Evolutionary conservation across 2,329 filamentous ascomycete genomes (phyloP).

Genomic region (Chalaropsis thielavioides): DNA sequence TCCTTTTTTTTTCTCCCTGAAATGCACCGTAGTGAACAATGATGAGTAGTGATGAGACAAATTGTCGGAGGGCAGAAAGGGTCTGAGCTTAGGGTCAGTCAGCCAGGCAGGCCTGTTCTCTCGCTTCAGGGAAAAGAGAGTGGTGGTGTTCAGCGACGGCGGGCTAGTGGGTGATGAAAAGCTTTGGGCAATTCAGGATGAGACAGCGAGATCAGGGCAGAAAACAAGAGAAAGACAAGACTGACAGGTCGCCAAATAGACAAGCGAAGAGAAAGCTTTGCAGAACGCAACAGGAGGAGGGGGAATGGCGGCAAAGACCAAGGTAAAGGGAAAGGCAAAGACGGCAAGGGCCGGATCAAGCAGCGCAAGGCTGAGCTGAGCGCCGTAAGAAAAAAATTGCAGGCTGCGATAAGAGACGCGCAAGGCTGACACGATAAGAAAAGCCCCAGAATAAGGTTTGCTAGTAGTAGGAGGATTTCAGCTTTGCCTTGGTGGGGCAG

Average conservation of each 20-base stretch:
- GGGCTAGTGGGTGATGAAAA: background rate
- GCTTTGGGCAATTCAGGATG: slow-evolving; percentile 1
- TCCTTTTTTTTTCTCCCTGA: background rate
- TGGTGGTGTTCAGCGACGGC: background rate
- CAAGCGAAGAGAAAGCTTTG: background rate
- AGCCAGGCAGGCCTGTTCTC: background rate
- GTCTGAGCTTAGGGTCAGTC: slow-evolving; percentile 11
- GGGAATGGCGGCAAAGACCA: too few species aligned
- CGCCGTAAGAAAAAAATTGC: background rate
- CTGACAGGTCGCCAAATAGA: background rate
- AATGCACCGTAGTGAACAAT: background rate
- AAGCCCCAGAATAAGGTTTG: background rate
- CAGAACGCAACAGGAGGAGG: background rate
- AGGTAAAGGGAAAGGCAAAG: background rate
- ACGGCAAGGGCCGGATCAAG: background rate
- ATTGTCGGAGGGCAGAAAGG: background rate
- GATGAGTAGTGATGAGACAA: slow-evolving; percentile 3
- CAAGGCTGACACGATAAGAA: background rate
- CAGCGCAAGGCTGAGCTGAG: background rate
- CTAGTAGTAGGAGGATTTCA: background rate
- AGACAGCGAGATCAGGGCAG: background rate
- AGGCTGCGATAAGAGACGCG: background rate
- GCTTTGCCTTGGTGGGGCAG: background rate
- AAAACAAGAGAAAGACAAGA: background rate
- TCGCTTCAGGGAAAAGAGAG: background rate